Conservation (phyloP, 1,284 basidiomycete species). For the Sanghuangporus weigelae region DNA sequence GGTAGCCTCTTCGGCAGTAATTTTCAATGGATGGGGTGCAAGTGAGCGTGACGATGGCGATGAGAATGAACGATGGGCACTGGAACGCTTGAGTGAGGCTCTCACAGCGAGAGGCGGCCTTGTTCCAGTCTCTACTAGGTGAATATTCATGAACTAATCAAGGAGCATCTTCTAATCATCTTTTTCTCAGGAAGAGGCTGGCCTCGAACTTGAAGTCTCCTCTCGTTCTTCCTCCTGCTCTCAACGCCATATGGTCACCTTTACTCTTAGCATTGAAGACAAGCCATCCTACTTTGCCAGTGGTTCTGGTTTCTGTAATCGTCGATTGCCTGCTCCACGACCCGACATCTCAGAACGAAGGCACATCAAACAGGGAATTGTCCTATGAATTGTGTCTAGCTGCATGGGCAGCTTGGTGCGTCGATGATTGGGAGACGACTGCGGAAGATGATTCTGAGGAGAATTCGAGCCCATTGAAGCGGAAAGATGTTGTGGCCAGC, state of each 20-base stretch:
- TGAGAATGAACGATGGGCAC: conserved; percentile 49
- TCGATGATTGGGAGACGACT: conserved; percentile 34
- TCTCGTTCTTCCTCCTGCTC: conserved; percentile 42
- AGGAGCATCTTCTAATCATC: conserved; percentile 7
- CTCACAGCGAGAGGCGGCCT: conserved; percentile 61
- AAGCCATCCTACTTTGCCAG: conserved; percentile 50
- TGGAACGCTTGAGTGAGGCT: conserved; percentile 62
- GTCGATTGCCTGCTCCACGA: conserved; percentile 36
- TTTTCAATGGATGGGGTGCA: conserved; percentile 43
- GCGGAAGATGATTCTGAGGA: conserved; percentile 25
- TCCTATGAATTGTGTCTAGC: conserved; percentile 57
- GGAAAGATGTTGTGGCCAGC: conserved; percentile 36
- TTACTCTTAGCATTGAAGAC: conserved; percentile 59
- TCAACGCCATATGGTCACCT: conserved; percentile 66
- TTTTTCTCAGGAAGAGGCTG: conserved; percentile 52
- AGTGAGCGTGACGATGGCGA: conserved; percentile 30
- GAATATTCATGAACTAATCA: conserved; percentile 5
- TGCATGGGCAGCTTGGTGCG: conserved; percentile 61
- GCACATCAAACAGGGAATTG: conserved; percentile 24
- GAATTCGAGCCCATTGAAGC: conserved; percentile 31
- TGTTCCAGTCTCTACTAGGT: conserved; percentile 81
- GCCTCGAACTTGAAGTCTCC: conserved; percentile 36
- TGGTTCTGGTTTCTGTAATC: conserved; percentile 47
- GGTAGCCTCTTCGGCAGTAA: conserved; percentile 45
- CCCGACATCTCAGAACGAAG: not conserved